A percentile compares a stretch with the other conserved stretches of the same genome.
Evolutionary conservation across 2,329 filamentous ascomycete species (phyloP).

Genomic region (Fusarium begoniae): DNA sequence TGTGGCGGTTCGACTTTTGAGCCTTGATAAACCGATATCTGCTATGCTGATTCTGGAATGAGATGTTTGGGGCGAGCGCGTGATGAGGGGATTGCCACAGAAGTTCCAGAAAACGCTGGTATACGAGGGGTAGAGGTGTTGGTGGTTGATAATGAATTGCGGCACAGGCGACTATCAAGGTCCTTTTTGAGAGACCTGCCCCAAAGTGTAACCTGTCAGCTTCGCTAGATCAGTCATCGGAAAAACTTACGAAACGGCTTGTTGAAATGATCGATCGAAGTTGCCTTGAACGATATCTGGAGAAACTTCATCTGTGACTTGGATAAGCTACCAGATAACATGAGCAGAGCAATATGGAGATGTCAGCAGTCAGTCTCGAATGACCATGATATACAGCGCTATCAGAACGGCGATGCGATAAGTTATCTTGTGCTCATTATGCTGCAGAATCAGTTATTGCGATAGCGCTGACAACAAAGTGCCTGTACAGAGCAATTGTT

Average conservation of each 20-base stretch:
- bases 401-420: neutral
- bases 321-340: neutral
- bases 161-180: constrained; percentile 1
- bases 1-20: neutral
- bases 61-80: neutral
- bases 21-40: constrained; percentile 7
- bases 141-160: neutral
- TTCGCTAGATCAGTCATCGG: neutral
- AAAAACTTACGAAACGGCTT: neutral
- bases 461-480: neutral
- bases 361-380: too few species aligned
- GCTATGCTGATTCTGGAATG: neutral
- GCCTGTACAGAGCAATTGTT: too few species aligned
- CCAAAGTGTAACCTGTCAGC: neutral
- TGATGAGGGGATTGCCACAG: constrained; percentile 2
- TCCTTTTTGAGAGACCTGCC: neutral
- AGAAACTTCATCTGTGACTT: neutral
- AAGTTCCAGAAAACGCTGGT: neutral
- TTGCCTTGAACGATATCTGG: neutral
- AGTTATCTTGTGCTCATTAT: rapidly evolving
- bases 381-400: too few species aligned
- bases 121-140: neutral
- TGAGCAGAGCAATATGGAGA: neutral
- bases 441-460: neutral
- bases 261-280: neutral